These are phyloP conservation scores for Solanum ossicruentum DNA, from an alignment of 257 asterid species.

Conservation along the genomic window DNA sequence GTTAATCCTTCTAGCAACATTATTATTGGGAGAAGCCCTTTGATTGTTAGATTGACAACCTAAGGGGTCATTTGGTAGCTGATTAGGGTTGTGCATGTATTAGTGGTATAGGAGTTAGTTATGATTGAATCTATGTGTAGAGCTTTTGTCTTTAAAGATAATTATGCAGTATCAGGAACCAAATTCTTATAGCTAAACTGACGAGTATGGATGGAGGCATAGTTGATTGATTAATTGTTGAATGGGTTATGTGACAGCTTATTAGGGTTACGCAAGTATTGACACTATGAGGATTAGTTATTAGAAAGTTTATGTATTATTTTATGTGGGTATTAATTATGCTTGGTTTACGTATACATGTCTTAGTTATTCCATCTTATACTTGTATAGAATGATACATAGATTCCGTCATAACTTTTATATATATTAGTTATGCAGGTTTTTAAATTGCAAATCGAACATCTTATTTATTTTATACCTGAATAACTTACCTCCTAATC, in stretches of 20 bases:
- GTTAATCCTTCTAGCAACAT: background rate
- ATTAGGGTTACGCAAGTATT: background rate
- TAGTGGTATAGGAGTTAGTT: background rate
- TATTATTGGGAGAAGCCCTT: background rate
- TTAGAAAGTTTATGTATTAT: background rate
- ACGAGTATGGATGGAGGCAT: background rate
- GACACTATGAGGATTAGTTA: background rate
- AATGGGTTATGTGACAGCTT: conserved; percentile 38
- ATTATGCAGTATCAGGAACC: background rate
- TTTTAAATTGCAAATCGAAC: background rate
- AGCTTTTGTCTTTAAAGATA: background rate
- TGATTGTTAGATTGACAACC: too few relatives aligned
- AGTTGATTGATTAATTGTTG: background rate
- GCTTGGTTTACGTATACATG: background rate
- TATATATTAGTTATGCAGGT: background rate
- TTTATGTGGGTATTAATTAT: background rate
- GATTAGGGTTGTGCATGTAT: background rate
- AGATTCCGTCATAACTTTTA: background rate
- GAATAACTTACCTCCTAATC: background rate
- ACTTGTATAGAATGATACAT: background rate
- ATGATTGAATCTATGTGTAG: background rate
- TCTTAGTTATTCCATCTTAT: background rate
- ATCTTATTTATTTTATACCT: background rate
- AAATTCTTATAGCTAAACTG: background rate
- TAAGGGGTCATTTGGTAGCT: background rate